Evolutionary conservation across 768 basidiomycete genomes (phyloP).

Genomic region (Cystobasidium ongulense): DNA sequence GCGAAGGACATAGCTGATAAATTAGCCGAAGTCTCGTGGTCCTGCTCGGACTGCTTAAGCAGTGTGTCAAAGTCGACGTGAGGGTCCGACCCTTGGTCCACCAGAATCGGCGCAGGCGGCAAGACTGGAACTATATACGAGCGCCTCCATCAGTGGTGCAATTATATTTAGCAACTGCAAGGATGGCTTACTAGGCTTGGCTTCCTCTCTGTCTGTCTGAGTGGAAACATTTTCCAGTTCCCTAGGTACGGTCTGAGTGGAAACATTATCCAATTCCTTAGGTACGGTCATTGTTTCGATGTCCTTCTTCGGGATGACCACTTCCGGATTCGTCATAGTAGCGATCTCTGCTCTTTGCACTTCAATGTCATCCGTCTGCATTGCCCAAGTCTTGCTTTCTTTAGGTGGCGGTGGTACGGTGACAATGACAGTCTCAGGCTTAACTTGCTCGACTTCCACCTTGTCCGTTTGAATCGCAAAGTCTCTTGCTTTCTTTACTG

Average conservation of each 20-base stretch:
- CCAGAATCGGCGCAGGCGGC: slow-evolving; percentile 38
- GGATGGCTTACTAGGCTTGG: neutral
- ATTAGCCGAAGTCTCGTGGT: neutral
- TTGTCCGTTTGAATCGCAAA: neutral
- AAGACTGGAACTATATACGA: no score
- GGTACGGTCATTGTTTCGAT: neutral
- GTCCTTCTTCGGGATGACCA: neutral
- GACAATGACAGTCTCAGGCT: neutral
- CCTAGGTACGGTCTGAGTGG: neutral
- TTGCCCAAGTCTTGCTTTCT: neutral
- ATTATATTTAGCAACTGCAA: no score
- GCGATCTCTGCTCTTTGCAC: neutral
- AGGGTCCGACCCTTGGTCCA: slow-evolving; percentile 68
- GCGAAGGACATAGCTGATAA: neutral
- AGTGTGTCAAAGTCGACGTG: slow-evolving; percentile 56
- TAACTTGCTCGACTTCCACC: neutral
- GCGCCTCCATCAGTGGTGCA: no score
- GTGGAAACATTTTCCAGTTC: no score
- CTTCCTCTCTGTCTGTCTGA: neutral
- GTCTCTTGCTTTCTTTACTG: neutral
- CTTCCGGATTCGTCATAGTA: neutral
- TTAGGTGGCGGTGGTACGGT: neutral
- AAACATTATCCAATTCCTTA: neutral
- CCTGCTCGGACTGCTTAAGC: neutral
- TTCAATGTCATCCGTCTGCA: slow-evolving; percentile 2